Conservation (phyloP, 192 early-diverging fungal genomes). For the Rhizoclosmatium globosum region DNA sequence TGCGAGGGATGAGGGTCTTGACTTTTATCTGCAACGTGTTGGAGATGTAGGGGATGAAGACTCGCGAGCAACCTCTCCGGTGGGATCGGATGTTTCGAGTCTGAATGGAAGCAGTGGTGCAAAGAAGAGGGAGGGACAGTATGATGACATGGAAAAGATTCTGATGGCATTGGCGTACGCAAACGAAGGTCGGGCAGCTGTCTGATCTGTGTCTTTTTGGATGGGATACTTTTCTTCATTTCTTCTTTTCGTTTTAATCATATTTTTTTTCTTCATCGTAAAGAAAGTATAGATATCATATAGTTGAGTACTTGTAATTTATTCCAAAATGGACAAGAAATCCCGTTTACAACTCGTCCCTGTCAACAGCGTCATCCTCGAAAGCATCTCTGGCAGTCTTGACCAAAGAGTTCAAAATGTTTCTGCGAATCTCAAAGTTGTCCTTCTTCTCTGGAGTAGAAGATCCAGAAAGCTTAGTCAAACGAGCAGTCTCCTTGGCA, state of each 20-base stretch:
- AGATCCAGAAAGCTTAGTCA: slow-evolving; percentile 81
- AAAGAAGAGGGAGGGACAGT: not conserved
- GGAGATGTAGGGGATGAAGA: not conserved
- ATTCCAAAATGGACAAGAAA: not conserved
- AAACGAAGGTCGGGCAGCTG: not conserved
- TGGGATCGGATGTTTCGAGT: too few species aligned
- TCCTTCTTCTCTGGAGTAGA: slow-evolving; percentile 79
- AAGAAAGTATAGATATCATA: not conserved
- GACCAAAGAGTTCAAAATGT: slow-evolving; percentile 71
- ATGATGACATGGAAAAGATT: slow-evolving; percentile 27
- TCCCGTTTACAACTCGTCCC: slow-evolving; percentile 40
- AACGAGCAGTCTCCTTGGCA: slow-evolving; percentile 79
- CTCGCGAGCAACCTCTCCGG: not conserved
- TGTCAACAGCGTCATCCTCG: slow-evolving; percentile 11
- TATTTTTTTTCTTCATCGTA: not conserved
- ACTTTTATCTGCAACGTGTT: slow-evolving; percentile 49
- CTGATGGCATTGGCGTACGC: slow-evolving; percentile 5
- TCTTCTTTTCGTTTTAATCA: not conserved
- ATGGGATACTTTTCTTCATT: not conserved
- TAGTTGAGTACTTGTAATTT: not conserved
- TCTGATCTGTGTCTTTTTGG: not conserved
- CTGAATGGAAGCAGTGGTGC: too few species aligned
- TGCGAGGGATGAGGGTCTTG: slow-evolving; percentile 27
- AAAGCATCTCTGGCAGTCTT: not conserved
- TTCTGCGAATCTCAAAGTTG: slow-evolving; percentile 85